A percentile compares a stretch with the other conserved stretches of the same genome.
These are phyloP conservation scores for Pseudocercospora fuligena DNA, from an alignment of 2,329 filamentous ascomycete genomes.

Conservation along the genomic window DNA sequence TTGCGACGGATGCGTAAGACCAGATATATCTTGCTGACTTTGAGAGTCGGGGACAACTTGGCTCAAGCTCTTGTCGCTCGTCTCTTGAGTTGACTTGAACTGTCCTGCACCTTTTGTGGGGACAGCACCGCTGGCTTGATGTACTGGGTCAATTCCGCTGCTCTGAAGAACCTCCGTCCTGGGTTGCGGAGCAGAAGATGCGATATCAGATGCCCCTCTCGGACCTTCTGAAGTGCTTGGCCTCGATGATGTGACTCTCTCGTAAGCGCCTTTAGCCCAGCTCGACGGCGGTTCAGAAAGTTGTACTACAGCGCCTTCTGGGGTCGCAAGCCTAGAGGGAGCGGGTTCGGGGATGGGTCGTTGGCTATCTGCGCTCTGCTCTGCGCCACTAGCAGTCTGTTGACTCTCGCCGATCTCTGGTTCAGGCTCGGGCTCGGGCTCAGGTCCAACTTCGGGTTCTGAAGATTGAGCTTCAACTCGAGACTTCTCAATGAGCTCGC, in stretches of 20 bases:
- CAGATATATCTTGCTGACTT: slow-evolving; percentile 19
- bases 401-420: slow-evolving; percentile 37
- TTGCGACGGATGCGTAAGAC: background rate
- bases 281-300: slow-evolving; percentile 36
- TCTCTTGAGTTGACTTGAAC: slow-evolving; percentile 22
- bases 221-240: background rate
- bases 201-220: background rate
- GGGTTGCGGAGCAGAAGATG: background rate
- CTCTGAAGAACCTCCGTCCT: slow-evolving; percentile 9
- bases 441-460: background rate
- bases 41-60: slow-evolving; percentile 34
- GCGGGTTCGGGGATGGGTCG: slow-evolving; percentile 21
- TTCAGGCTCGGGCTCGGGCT: background rate
- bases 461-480: background rate
- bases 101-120: background rate
- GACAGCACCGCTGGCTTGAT: background rate
- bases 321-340: background rate
- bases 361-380: slow-evolving; percentile 19
- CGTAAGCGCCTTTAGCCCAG: slow-evolving; percentile 32
- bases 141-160: background rate
- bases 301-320: slow-evolving; percentile 22
- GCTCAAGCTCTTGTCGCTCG: slow-evolving; percentile 21
- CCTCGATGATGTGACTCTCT: slow-evolving; percentile 20
- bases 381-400: slow-evolving; percentile 12
- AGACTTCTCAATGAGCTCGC: background rate